These are phyloP conservation scores for Dalbergia cochinchinensis DNA, from an alignment of 306 rosid genomes.

Conservation along the genomic window DNA sequence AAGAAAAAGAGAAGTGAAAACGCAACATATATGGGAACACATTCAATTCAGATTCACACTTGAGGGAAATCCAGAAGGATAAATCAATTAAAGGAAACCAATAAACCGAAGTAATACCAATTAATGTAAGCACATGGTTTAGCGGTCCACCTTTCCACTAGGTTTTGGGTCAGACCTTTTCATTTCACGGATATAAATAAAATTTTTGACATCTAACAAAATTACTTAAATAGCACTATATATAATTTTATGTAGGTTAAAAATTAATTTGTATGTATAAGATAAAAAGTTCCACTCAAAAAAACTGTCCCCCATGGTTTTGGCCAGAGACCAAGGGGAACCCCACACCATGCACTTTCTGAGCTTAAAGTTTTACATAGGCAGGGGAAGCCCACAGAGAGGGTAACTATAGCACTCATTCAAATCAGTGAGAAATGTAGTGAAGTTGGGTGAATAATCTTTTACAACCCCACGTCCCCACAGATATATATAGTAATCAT, in stretches of 20 bases:
- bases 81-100: background rate
- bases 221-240: background rate
- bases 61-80: background rate
- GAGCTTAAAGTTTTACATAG: too few species aligned
- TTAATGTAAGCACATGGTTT: slow-evolving; percentile 8
- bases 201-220: background rate
- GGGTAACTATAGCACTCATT: too few species aligned
- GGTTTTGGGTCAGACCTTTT: background rate
- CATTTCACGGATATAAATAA: background rate
- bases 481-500: too few species aligned
- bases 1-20: background rate
- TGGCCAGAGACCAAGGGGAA: too few species aligned
- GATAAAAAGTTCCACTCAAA: too few species aligned
- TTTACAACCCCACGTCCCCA: too few species aligned
- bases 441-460: too few species aligned
- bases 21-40: background rate
- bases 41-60: slow-evolving; percentile 25
- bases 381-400: too few species aligned
- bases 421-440: too few species aligned
- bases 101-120: background rate
- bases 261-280: too few species aligned
- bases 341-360: too few species aligned
- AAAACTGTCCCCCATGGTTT: too few species aligned
- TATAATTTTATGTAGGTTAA: background rate
- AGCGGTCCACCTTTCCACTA: background rate